Percentiles rank a stretch among this genome's conserved stretches.
Evolutionary conservation across 129 eudicot genomes (phyloP).

Genomic region (Saposhnikovia divaricata): DNA sequence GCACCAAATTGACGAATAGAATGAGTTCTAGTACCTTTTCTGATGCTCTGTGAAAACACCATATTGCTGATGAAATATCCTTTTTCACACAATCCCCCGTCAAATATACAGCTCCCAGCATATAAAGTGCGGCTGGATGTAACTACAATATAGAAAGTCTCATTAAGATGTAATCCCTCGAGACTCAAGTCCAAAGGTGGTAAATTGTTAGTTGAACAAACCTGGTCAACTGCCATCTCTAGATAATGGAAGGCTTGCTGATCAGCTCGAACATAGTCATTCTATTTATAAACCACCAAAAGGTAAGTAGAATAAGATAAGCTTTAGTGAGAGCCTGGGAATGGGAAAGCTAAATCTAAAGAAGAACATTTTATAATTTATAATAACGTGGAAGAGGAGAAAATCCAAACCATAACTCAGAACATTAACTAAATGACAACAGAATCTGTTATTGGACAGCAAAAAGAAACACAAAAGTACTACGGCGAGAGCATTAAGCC

Average conservation of each 20-base stretch:
- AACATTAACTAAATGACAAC: neutral
- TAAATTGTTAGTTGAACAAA: neutral
- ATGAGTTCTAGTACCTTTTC: slow-evolving; percentile 43
- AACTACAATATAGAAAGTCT: slow-evolving; percentile 30
- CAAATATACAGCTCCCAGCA: slow-evolving; percentile 65
- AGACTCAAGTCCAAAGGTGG: neutral
- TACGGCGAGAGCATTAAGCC: neutral
- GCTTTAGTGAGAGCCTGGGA: neutral
- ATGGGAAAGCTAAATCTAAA: neutral
- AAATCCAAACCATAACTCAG: neutral
- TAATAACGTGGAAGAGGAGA: neutral
- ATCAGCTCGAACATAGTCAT: slow-evolving; percentile 1
- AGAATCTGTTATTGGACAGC: neutral
- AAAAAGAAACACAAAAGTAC: neutral
- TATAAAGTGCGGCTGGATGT: slow-evolving; percentile 91
- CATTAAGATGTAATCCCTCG: neutral
- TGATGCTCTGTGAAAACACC: slow-evolving; percentile 88
- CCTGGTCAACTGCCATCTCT: slow-evolving; percentile 5
- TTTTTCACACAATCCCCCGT: slow-evolving; percentile 62
- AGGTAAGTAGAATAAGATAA: neutral
- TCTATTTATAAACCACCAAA: neutral
- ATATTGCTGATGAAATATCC: slow-evolving; percentile 32
- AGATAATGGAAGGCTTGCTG: slow-evolving; percentile 6
- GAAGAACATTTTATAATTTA: neutral
- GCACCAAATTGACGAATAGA: neutral